Conservation (phyloP, 257 asterid species). For the Phtheirospermum japonicum region DNA sequence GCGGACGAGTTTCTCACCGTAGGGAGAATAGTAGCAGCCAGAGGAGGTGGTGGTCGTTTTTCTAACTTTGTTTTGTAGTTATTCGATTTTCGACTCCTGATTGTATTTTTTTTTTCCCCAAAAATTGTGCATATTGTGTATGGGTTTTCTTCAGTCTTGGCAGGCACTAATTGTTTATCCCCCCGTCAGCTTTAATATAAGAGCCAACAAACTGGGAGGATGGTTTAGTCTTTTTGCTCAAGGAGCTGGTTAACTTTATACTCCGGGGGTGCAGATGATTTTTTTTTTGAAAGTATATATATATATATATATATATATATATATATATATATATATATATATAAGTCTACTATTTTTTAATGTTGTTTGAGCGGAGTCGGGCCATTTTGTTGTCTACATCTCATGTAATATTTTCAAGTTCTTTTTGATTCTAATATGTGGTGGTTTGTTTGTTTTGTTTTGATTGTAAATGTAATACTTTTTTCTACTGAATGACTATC, state of each 20-base stretch:
- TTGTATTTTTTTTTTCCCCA: not conserved
- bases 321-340: too few relatives aligned
- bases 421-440: not conserved
- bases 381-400: conserved; percentile 9
- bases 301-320: too few relatives aligned
- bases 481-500: too few relatives aligned
- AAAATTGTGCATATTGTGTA: not conserved
- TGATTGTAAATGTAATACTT: not conserved
- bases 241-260: not conserved
- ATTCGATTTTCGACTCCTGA: not conserved
- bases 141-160: conserved; percentile 17
- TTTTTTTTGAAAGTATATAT: too few relatives aligned
- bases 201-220: conserved; percentile 8
- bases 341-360: too few relatives aligned
- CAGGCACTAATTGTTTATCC: not conserved
- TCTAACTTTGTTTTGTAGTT: conserved; percentile 32
- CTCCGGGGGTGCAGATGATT: too few relatives aligned
- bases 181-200: not conserved
- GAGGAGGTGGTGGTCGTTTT: conserved; percentile 69
- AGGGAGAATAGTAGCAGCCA: conserved; percentile 32
- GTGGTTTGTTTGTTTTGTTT: conserved; percentile 1
- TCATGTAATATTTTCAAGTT: not conserved
- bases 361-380: too few relatives aligned
- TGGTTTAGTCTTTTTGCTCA: too few relatives aligned
- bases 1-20: conserved; percentile 29